These are phyloP conservation scores for Paracorniculantispora psalliotae DNA, from an alignment of 2,329 filamentous ascomycete genomes.

Conservation along the genomic window DNA sequence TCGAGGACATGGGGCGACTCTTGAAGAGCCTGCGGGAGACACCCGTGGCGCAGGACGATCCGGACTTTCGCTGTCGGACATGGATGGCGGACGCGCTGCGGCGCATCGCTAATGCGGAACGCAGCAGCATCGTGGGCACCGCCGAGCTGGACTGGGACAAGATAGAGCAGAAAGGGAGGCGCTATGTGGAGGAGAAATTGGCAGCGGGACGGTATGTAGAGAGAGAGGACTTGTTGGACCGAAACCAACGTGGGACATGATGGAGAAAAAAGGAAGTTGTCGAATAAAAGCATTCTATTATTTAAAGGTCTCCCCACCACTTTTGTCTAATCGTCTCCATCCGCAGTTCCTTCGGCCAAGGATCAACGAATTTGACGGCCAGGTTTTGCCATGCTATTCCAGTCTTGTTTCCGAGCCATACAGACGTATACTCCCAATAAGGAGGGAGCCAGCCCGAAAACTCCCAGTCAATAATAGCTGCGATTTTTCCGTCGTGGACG, in stretches of 20 bases:
- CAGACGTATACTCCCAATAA: constrained; percentile 26
- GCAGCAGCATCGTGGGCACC: neutral
- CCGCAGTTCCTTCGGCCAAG: neutral
- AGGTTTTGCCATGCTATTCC: neutral
- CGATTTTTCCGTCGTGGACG: constrained; percentile 21
- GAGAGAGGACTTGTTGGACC: neutral
- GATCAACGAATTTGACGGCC: neutral
- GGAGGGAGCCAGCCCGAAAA: constrained; percentile 31
- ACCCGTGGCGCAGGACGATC: neutral
- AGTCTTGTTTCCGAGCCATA: neutral
- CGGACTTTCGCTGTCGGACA: neutral
- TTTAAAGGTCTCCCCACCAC: constrained; percentile 2
- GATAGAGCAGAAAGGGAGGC: neutral
- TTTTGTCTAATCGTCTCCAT: neutral
- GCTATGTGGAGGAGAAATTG: neutral
- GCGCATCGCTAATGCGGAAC: neutral
- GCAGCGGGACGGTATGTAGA: neutral
- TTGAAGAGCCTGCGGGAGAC: neutral
- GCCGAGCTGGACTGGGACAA: neutral
- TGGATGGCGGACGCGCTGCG: neutral
- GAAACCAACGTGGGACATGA: neutral
- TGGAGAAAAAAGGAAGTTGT: too few species aligned
- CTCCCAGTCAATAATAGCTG: constrained; percentile 27
- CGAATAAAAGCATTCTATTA: too few species aligned
- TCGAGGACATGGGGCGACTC: neutral